Percentiles rank a stretch among this genome's conserved stretches.
phyloP scores from a whole-genome alignment of 345 rosid genomes.

The Eucalyptus decipiens region DNA sequence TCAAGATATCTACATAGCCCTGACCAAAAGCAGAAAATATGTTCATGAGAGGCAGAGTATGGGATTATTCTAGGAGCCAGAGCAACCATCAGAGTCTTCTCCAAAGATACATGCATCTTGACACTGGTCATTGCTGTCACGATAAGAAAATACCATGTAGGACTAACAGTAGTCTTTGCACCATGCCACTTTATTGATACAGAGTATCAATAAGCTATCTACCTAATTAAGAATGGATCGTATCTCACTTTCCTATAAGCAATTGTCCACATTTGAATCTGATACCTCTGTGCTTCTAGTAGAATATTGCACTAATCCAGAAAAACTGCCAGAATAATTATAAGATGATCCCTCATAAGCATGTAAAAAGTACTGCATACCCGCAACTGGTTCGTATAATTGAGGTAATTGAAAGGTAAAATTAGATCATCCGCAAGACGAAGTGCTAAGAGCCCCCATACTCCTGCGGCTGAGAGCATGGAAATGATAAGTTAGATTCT shows the following conservation, averaged over 20 bases:
- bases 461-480: constrained; percentile 52
- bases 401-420: constrained; percentile 62
- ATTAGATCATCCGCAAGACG: constrained; percentile 67
- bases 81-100: not conserved
- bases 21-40: constrained; percentile 4
- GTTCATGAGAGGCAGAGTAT: not conserved
- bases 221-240: not conserved
- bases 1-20: constrained; percentile 38
- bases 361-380: not conserved
- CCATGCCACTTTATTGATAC: not conserved
- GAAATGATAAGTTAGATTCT: not conserved
- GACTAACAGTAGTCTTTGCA: not conserved
- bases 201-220: not conserved
- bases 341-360: not conserved
- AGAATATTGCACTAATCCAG: not conserved
- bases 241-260: not conserved
- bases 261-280: not conserved
- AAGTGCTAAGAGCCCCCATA: constrained; percentile 87
- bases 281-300: not conserved
- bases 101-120: not conserved
- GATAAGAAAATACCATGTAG: not conserved
- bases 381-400: constrained; percentile 51
- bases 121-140: not conserved
- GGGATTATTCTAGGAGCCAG: not conserved
- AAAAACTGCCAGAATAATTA: not conserved